Evolutionary conservation across 2,329 filamentous ascomycete genomes (phyloP), one percentile per base, ranked within the genome.

Genomic region (Neonectria coccinea): DNA sequence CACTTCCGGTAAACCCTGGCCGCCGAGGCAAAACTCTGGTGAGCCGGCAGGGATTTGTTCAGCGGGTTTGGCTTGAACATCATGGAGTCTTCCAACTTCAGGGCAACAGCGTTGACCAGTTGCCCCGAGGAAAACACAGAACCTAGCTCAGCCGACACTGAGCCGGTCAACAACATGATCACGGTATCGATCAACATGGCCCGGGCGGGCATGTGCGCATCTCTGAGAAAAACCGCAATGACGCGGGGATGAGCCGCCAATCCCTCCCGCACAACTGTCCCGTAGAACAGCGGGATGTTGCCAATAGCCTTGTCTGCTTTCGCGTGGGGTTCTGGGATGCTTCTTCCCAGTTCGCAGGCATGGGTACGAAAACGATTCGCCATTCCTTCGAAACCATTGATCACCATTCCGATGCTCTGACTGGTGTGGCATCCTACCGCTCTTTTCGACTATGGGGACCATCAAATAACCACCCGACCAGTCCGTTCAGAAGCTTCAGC

Each of bases 401-500:
- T n/a, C 41, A 18, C 5, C 16, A 42, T 42, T 11, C 41, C 9
- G 4, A 42, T 42, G 18, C 41, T 42, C 18, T 42, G 41, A 42
- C n/a, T 5, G 18, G 41, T 42, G 20, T 20, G 20, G 41, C n/a
- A 42, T 2, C 41, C 41, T 10, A 42, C n/a, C 41, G 16, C 16
- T 29, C 29, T 29, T 29, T 3, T 29, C 8, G 9, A 29, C 10
- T 10, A 9, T 9, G 29, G 29, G 79, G 0, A 90, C 84, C 39
- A 91, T 78, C 0, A 88, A 91, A 71, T n/a, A 91, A 92, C 0
- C 85, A 82, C 10, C 89, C 80, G 1, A 86, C 75, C 0, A 91
- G 76, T 0, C 85, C 85, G 42, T 85, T 86, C 1, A 83, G 84
- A 1, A 91, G 79, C 68, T 81, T 86, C 22, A 91, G 70, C 42